These are phyloP conservation scores for Spergularia azorica DNA, from an alignment of 179 eudicot genomes.

Conservation along the genomic window DNA sequence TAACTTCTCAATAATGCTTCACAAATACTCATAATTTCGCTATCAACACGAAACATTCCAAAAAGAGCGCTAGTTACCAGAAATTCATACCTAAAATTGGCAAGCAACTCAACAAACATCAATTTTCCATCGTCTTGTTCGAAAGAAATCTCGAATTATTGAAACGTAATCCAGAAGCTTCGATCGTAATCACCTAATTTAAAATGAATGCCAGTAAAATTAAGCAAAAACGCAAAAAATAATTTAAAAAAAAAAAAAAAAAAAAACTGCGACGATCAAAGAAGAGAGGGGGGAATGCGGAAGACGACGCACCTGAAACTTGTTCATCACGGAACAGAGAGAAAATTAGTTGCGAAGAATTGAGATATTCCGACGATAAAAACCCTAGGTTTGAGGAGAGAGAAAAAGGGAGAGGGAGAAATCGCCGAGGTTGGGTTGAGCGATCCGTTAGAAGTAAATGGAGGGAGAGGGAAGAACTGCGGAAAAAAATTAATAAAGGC, in stretches of 20 bases:
- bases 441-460: neutral
- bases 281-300: neutral
- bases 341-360: neutral
- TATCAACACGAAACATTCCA: neutral
- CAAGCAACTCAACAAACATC: neutral
- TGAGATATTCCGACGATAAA: neutral
- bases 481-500: neutral
- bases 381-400: conserved; percentile 13
- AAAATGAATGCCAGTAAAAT: conserved; percentile 1
- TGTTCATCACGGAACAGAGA: conserved; percentile 6
- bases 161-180: neutral
- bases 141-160: neutral
- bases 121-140: no score
- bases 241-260: neutral
- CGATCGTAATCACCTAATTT: neutral
- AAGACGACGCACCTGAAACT: conserved; percentile 1
- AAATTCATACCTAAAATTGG: neutral
- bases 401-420: neutral
- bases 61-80: conserved; percentile 8
- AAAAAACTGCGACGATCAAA: neutral
- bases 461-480: conserved; percentile 20
- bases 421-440: neutral
- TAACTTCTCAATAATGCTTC: neutral
- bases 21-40: neutral
- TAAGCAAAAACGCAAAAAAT: neutral